Evolutionary conservation across 2,329 filamentous ascomycete genomes (phyloP), one percentile per base, ranked within the genome.

Genomic region (Arachnomyces sp.): DNA sequence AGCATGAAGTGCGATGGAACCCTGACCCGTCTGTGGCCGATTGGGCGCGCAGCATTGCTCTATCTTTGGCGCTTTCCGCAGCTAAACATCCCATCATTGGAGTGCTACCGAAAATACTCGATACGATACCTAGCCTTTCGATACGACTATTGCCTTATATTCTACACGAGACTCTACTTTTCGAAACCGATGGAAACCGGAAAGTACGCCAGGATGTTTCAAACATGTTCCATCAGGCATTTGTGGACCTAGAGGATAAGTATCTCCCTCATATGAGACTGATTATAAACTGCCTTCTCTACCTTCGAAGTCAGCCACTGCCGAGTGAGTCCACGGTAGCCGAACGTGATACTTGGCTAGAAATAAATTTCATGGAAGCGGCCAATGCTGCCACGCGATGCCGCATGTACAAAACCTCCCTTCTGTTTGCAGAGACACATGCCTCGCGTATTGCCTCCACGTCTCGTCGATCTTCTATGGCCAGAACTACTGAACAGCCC

Each of bases 331-430:
- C 68, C 0, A 94, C 86, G 0, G 82, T 84, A 49, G 81, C 81
- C 6, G 85, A 94, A 50, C 77, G 92, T 42, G 71, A 81, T 36
- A 72, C 76, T 37, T 98, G 93, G 93, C 73, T 99, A 13, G 83
- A 94, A 17, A 67, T 96, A 17, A 83, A 96, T 56, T 83, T 82
- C 48, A 60, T 78, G 2, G 65, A 74, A 44, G 82, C 82, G 16
- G 79, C 88, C 1, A 65, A 72, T 17, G 84, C 87, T 29, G 89
- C 89, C 4, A 76, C 78, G 8, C 68, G 69, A 42, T 95, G 90
- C 55, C 80, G 82, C 12, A 87, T 96, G 81, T 82, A 83, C 57
- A 92, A 92, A 57, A 84, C 84, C 4, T 86, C 90, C 3, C 68
- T 98, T 1, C 64, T 95, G 6, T 84, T 96, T 51, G 76, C 82